Percentiles rank a stretch among this genome's conserved stretches.
These are phyloP conservation scores for Paraphoma sp. DNA, from an alignment of 2,329 filamentous ascomycete genomes.

Conservation along the genomic window DNA sequence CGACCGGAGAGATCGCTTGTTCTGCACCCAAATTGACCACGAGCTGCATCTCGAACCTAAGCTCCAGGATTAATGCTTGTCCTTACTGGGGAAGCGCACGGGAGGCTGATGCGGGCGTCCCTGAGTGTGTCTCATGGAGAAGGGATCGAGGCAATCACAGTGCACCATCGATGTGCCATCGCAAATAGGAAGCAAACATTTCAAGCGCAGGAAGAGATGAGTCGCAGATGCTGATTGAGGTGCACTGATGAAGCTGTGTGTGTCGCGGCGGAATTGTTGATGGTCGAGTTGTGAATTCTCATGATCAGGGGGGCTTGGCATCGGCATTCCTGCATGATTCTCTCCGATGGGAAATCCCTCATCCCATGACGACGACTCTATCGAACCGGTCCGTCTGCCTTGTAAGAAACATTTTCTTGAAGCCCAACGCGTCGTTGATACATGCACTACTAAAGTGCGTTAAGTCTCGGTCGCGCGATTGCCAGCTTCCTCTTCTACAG, in stretches of 20 bases:
- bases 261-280: not conserved
- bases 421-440: not conserved
- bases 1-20: conserved; percentile 11
- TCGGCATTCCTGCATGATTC: not conserved
- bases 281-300: not conserved
- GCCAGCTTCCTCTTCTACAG: not conserved
- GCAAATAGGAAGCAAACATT: conserved; percentile 1
- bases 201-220: not conserved
- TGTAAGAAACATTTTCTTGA: not conserved
- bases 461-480: not conserved
- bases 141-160: conserved; percentile 10
- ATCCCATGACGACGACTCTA: not conserved
- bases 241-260: conserved; percentile 2
- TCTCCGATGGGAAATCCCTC: not conserved
- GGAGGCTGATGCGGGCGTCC: conserved; percentile 25
- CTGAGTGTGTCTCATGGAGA: conserved; percentile 22
- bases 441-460: not conserved
- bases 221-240: not conserved
- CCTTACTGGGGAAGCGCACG: conserved; percentile 15
- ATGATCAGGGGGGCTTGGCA: not conserved
- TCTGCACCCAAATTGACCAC: conserved; percentile 7
- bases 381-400: not conserved
- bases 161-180: conserved; percentile 13
- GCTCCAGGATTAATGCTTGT: conserved; percentile 18
- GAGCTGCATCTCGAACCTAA: conserved; percentile 9